Evolutionary conservation across 495 filamentous ascomycete species (phyloP).

Genomic region (Aspergillus panamensis): DNA sequence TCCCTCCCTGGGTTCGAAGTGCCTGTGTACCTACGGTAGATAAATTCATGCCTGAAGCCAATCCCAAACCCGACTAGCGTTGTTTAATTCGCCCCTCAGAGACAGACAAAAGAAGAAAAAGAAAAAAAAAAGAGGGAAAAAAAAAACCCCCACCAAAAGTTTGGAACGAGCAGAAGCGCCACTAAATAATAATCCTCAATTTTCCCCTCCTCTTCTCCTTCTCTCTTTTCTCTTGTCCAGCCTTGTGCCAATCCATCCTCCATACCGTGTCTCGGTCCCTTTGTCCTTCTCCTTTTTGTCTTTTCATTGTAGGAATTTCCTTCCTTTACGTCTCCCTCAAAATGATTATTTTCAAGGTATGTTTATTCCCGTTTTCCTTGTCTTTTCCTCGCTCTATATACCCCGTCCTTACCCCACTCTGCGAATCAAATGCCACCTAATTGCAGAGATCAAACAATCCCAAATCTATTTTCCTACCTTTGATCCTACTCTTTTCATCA

Average conservation of each 20-base stretch:
- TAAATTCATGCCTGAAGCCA: neutral
- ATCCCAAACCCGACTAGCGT: constrained; percentile 22
- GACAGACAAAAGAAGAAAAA: constrained; percentile 14
- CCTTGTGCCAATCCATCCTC: constrained; percentile 15
- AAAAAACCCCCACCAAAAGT: constrained; percentile 31
- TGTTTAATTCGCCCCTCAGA: constrained; percentile 16
- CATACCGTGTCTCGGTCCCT: constrained; percentile 21
- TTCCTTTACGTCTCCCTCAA: constrained; percentile 41
- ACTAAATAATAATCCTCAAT: constrained; percentile 41
- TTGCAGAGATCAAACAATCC: constrained; percentile 2
- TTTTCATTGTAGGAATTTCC: constrained; percentile 23
- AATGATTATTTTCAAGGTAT: constrained; percentile 90
- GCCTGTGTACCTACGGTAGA: too few species aligned
- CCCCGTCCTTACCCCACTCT: neutral
- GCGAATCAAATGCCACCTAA: neutral
- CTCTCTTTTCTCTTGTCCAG: constrained; percentile 15
- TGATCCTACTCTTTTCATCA: neutral
- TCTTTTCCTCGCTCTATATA: constrained; percentile 5
- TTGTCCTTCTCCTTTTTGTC: constrained; percentile 34
- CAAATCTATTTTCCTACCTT: too few species aligned
- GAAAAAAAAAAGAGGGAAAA: constrained; percentile 25
- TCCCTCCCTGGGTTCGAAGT: too few species aligned
- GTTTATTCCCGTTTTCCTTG: constrained; percentile 19
- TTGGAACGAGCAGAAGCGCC: constrained; percentile 23
- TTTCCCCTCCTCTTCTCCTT: constrained; percentile 37